Evolutionary conservation across 768 basidiomycete genomes (phyloP), one percentile per base, ranked within the genome.

Genomic region (Candolleomyces eurysporus): DNA sequence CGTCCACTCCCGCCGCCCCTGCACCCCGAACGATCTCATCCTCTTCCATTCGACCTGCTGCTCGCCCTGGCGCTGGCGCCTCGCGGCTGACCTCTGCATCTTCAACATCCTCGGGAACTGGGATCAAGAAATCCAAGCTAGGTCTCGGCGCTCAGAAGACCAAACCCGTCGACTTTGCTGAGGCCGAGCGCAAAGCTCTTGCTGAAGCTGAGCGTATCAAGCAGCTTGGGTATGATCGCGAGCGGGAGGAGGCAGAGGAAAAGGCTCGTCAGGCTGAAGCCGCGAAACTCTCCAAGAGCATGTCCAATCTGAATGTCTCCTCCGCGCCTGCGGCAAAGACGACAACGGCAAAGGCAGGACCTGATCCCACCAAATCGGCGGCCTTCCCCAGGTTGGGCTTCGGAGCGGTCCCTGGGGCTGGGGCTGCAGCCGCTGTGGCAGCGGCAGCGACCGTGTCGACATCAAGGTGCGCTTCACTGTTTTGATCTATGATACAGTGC

Each of bases 161-260:
- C 0, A 88, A 85, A 7, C 84, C 90, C 1, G 88, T 98, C 65
- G 88, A 98, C 75, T 99, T 99, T 71, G 97, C 91, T 19, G 94
- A 94, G 67, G 97, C 94, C 0, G 96, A 98, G 73, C 81, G 89
- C 31, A 90, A 90, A 66, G 97, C 97, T 0, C 71, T 83, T 30
- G 96, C 94, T 68, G 97, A 98, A 72, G 95, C 94, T 26, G 96
- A 96, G 74, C 83, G 94, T 60, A 85, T 95, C 72, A 91, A 92
- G 72, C 87, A 95, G 66, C 83, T 97, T 17, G 96, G 96, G 0
- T 97, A 98, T 69, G 94, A 97, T 71, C 83, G 91, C 19, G 83
- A 88, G 69, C 79, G 85, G 45, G 93, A 97, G 72, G 91, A 90
- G 67, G 88, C 88, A 21, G 94, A 95, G 69, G 91, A 89, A 65